phyloP scores from a whole-genome alignment of 208 protist genomes.

The Herpetomonas samuelpessoai region DNA sequence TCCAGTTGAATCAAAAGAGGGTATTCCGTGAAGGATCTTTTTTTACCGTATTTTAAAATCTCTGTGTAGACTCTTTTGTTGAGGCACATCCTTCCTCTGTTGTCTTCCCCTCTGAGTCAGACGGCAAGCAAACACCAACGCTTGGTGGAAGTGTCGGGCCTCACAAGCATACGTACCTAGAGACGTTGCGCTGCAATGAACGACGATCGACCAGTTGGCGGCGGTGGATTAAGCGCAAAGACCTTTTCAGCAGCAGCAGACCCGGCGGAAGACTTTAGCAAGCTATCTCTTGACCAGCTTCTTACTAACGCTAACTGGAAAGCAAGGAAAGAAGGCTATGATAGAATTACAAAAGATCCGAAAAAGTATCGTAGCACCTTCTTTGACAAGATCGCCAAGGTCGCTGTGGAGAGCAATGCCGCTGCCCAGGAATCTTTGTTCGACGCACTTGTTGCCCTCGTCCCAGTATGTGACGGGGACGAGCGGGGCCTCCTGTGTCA shows the following conservation, averaged over 20 bases:
- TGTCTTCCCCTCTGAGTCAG: too few relatives aligned
- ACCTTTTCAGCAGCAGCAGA: slow-evolving; percentile 12
- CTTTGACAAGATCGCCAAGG: slow-evolving; percentile 31
- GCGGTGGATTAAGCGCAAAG: slow-evolving; percentile 10
- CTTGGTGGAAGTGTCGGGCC: too few relatives aligned
- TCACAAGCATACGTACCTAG: too few relatives aligned
- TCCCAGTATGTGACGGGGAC: slow-evolving; percentile 29
- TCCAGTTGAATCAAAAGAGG: too few relatives aligned
- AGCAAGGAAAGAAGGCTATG: slow-evolving; percentile 62
- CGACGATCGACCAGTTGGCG: slow-evolving; percentile 42
- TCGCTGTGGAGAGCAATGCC: slow-evolving; percentile 51
- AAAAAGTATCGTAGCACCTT: slow-evolving; percentile 24
- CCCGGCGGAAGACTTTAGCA: slow-evolving; percentile 50
- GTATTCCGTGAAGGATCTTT: too few relatives aligned
- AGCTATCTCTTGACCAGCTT: slow-evolving; percentile 37
- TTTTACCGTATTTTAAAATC: too few relatives aligned
- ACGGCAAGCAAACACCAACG: too few relatives aligned
- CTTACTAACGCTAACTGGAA: slow-evolving; percentile 76
- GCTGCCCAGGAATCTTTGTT: slow-evolving; percentile 66
- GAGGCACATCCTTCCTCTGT: too few relatives aligned
- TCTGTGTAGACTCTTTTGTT: too few relatives aligned
- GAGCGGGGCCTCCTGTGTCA: slow-evolving; percentile 38
- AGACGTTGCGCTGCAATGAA: too few relatives aligned
- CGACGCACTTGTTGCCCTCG: slow-evolving; percentile 40
- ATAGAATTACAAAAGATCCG: slow-evolving; percentile 36